These are phyloP conservation scores for Cydonia oblonga DNA, from an alignment of 331 rosid genomes.

Conservation along the genomic window DNA sequence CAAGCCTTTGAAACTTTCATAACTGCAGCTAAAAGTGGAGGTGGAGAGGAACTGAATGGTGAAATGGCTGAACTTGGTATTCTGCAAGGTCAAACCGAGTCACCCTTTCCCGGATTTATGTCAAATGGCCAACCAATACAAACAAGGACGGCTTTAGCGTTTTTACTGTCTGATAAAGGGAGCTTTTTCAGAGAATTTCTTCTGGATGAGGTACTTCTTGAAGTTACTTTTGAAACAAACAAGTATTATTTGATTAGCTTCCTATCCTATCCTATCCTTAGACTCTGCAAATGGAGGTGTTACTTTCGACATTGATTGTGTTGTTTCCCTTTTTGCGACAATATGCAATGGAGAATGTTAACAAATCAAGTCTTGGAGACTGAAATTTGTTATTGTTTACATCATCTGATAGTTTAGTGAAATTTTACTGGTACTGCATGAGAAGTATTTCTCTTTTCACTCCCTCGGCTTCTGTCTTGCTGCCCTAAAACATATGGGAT, in stretches of 20 bases:
- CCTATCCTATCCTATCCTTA: slow-evolving; percentile 2
- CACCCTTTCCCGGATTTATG: slow-evolving; percentile 38
- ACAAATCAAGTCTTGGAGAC: no score
- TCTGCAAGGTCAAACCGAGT: slow-evolving; percentile 33
- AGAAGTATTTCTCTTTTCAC: no score
- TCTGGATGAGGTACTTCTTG: slow-evolving; percentile 72
- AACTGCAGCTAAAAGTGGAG: slow-evolving; percentile 99
- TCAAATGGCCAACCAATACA: slow-evolving; percentile 51
- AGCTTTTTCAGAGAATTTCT: slow-evolving; percentile 93
- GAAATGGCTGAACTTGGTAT: slow-evolving; percentile 85
- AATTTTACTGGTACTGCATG: no score
- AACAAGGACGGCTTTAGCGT: slow-evolving; percentile 88
- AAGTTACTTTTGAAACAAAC: neutral
- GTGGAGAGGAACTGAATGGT: slow-evolving; percentile 78
- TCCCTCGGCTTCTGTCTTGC: neutral
- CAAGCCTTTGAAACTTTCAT: slow-evolving; percentile 96
- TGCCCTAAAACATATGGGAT: neutral
- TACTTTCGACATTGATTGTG: neutral
- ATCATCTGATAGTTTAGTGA: no score
- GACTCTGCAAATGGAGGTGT: neutral
- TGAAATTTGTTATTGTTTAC: no score
- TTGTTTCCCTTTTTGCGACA: neutral
- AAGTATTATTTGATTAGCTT: neutral
- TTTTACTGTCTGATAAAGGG: slow-evolving; percentile 83
- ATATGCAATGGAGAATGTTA: no score